phyloP scores from a whole-genome alignment of 176 grass and related monocot genomes.

The Cenchrus fungigraminus region DNA sequence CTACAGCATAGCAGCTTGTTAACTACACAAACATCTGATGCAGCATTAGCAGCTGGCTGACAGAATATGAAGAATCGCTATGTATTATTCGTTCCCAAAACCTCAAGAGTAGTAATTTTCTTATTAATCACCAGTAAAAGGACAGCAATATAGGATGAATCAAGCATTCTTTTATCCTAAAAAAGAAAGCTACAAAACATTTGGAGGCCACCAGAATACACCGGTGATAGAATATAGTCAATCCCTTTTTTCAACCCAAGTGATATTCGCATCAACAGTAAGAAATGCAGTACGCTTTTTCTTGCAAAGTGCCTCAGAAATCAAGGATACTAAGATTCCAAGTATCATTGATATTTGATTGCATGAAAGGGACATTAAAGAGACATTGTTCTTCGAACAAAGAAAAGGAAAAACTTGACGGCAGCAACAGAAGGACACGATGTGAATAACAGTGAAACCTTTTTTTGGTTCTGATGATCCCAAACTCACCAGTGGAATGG shows the following conservation, averaged over 20 bases:
- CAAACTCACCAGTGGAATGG: not conserved
- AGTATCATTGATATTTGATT: conserved; percentile 15
- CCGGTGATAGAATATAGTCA: not conserved
- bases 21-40: not conserved
- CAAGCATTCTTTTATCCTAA: not conserved
- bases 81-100: not conserved
- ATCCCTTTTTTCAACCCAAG: conserved; percentile 25
- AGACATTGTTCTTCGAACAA: not conserved
- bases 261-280: conserved; percentile 37
- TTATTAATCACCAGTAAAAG: not conserved
- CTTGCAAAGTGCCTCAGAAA: conserved; percentile 25
- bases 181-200: not conserved
- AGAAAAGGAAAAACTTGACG: conserved; percentile 2
- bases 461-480: not conserved
- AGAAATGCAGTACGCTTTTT: not conserved
- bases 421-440: conserved; percentile 17
- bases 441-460: conserved; percentile 11
- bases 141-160: not conserved
- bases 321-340: conserved; percentile 42
- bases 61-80: not conserved
- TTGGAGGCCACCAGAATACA: conserved; percentile 5
- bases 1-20: conserved; percentile 18
- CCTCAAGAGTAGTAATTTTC: not conserved
- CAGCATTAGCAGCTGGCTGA: not conserved
- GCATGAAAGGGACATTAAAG: conserved; percentile 27